Evolutionary conservation across 2,329 filamentous ascomycete species (phyloP), one percentile per base, ranked within the genome.

Genomic region (Clonostachys chloroleuca): DNA sequence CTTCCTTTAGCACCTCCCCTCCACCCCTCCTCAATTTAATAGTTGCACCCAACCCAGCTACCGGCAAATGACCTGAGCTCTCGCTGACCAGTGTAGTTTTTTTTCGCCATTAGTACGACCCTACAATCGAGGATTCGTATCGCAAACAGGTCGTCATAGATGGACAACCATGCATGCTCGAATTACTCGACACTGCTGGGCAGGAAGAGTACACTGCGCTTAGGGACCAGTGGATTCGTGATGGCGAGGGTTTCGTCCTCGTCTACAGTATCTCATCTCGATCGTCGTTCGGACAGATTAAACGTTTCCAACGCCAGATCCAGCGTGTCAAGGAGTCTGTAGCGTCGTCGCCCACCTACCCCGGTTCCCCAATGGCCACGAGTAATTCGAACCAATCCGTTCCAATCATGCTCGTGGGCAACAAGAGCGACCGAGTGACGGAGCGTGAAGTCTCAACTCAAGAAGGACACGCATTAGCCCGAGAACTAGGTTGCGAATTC

Each of bases 221-320:
- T 60, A 82, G 94, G 62, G 94, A 97, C 67, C 94, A 97, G 74
- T 97, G 92, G 92, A 97, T 97, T 66, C 84, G 94, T 58, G 92
- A 97, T 63, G 92, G 94, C 56, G 94, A 99, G 68, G 94, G 94
- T 17, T 97, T 97, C 64, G 89, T 99, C 33, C 79, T 99, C 51
- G 94, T 99, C 54, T 97, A 99, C 77, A 96, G 91, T 74, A 97
- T 99, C 70, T 96, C 94, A 13, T 97, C 92, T 45, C 87, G 94
- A 60, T 92, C 92, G 34, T 97, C 92, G 17, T 97, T 97, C 65
- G 85, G 87, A 49, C 87, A 92, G 64, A 96, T 99, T 75, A 89
- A 92, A 69, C 86, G 88, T 61, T 97, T 97, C 66, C 90, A 97
- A 71, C 87, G 92, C 65, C 94, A 97, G 70, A 97, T 97, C 59